phyloP scores from a whole-genome alignment of 768 basidiomycete genomes.

The Rhizopogon vesiculosus region DNA sequence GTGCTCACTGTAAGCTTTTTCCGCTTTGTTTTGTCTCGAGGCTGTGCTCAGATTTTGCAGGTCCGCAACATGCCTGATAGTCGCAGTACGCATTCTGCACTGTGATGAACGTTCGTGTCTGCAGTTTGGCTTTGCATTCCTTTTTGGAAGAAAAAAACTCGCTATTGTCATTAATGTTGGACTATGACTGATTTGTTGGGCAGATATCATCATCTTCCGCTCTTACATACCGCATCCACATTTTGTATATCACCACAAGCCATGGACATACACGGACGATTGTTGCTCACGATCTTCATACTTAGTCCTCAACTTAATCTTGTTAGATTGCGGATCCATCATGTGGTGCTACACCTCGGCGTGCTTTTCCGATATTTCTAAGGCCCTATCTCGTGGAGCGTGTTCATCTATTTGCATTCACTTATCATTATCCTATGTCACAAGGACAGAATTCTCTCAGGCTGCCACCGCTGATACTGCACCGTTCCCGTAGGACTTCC shows the following conservation, averaged over 20 bases:
- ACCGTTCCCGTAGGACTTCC: background rate
- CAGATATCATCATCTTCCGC: conserved; percentile 12
- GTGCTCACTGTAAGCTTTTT: conserved; percentile 44
- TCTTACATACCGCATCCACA: conserved; percentile 8
- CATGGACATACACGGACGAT: conserved; percentile 13
- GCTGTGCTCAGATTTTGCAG: conserved; percentile 26
- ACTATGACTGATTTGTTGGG: conserved; percentile 8
- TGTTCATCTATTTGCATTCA: conserved; percentile 1
- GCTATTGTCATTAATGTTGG: conserved; percentile 1
- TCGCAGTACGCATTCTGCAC: conserved; percentile 27
- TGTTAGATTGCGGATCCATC: conserved; percentile 3
- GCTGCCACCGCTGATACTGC: conserved; percentile 2
- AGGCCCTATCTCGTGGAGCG: background rate
- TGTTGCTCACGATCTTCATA: background rate
- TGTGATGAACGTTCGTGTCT: conserved; percentile 7
- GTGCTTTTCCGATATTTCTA: background rate
- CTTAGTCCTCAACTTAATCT: conserved; percentile 8
- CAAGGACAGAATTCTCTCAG: conserved; percentile 3
- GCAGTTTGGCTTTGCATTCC: conserved; percentile 3
- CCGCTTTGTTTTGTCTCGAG: background rate
- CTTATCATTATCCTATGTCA: background rate
- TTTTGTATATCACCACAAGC: conserved; percentile 12
- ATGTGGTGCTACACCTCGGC: background rate
- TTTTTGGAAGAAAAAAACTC: background rate
- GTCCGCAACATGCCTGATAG: conserved; percentile 53